Conservation (phyloP, 768 basidiomycete genomes). For the Astraeus odoratus region DNA sequence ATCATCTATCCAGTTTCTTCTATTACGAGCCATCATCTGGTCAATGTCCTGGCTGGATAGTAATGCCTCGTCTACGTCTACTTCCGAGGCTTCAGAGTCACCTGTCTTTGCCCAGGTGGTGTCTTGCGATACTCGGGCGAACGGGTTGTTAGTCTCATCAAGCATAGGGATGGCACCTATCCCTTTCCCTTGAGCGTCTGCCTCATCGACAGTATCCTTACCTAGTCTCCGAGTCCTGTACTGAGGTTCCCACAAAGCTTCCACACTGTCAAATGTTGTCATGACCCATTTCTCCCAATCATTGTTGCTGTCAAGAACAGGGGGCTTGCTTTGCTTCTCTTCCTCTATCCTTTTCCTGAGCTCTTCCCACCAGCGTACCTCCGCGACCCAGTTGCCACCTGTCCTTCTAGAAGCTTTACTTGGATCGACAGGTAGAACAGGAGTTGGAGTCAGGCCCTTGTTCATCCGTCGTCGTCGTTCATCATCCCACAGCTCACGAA, state of each 20-base stretch:
- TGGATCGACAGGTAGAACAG: constrained; percentile 63
- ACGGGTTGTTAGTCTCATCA: constrained; percentile 18
- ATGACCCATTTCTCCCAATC: constrained; percentile 72
- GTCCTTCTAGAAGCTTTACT: constrained; percentile 53
- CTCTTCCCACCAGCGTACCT: constrained; percentile 72
- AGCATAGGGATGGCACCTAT: constrained; percentile 12
- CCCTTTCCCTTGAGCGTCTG: constrained; percentile 19
- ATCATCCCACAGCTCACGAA: constrained; percentile 95
- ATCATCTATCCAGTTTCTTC: constrained; percentile 16
- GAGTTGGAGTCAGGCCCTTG: constrained; percentile 66
- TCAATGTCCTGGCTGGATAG: constrained; percentile 30
- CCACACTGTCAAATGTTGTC: constrained; percentile 86
- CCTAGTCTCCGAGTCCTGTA: constrained; percentile 53
- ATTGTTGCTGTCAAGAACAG: constrained; percentile 15
- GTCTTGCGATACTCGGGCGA: constrained; percentile 15
- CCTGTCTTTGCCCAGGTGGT: constrained; percentile 7
- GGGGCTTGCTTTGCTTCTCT: constrained; percentile 28
- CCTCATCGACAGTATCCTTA: constrained; percentile 3
- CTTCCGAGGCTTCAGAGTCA: constrained; percentile 10
- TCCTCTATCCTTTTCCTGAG: constrained; percentile 54
- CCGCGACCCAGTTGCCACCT: constrained; percentile 62
- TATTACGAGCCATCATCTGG: constrained; percentile 15
- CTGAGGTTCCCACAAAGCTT: constrained; percentile 72
- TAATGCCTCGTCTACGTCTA: constrained; percentile 25
- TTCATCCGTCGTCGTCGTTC: constrained; percentile 70